A percentile compares a stretch with the other conserved stretches of the same genome.
phyloP scores from a whole-genome alignment of 257 asterid genomes.

The Solanum piurae region DNA sequence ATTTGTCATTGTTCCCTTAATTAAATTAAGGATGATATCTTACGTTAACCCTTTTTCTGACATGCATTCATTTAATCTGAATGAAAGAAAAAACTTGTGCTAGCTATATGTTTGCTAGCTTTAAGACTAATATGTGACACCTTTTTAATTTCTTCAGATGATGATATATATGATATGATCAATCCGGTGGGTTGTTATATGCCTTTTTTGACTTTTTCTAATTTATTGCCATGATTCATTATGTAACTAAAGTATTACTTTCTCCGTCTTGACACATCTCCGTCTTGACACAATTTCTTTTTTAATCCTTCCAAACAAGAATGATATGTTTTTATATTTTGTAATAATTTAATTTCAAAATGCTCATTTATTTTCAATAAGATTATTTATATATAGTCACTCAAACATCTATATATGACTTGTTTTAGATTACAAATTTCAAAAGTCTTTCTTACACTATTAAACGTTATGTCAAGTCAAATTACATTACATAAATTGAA shows the following conservation, averaged over 20 bases:
- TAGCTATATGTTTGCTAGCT: slow-evolving; percentile 7
- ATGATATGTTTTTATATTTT: too few species aligned
- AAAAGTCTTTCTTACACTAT: neutral
- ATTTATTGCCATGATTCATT: neutral
- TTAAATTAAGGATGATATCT: slow-evolving; percentile 7
- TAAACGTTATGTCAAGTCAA: neutral
- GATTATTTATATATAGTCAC: too few species aligned
- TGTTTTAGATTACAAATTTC: neutral
- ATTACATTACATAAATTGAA: too few species aligned
- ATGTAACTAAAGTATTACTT: neutral
- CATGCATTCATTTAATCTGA: neutral
- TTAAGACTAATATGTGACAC: slow-evolving; percentile 23
- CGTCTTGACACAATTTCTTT: too few species aligned
- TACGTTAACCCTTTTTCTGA: slow-evolving; percentile 19
- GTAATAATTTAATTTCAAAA: too few species aligned
- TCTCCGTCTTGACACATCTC: too few species aligned
- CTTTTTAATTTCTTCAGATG: neutral
- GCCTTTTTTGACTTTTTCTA: neutral
- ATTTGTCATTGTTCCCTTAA: too few species aligned
- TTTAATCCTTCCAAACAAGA: too few species aligned
- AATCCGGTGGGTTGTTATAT: neutral
- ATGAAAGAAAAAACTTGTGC: slow-evolving; percentile 3
- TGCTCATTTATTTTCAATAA: too few species aligned
- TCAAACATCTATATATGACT: neutral
- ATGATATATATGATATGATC: neutral